Conservation (phyloP, 345 rosid genomes). For the Microthlaspi erraticum region DNA sequence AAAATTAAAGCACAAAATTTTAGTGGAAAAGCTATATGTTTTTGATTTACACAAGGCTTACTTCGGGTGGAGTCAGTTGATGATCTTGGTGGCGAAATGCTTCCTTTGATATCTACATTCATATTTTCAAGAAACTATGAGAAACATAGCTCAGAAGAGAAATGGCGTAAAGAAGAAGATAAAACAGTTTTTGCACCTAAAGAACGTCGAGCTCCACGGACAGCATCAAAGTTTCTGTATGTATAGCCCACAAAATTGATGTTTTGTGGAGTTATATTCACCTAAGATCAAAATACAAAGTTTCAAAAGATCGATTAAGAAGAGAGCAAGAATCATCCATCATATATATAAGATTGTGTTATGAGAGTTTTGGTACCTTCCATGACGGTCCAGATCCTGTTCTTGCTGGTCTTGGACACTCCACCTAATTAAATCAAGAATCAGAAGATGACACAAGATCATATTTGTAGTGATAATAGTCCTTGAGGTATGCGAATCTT, state of each 20-base stretch:
- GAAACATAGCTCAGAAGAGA: background rate
- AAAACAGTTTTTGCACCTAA: conserved; percentile 51
- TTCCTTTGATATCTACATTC: conserved; percentile 51
- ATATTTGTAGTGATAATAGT: background rate
- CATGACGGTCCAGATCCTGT: conserved; percentile 76
- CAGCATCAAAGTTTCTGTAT: conserved; percentile 84
- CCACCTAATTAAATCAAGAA: conserved; percentile 50
- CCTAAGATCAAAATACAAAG: conserved; percentile 50
- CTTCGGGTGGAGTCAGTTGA: conserved; percentile 59
- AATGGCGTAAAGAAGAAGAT: conserved; percentile 5
- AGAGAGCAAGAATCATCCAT: conserved; percentile 5
- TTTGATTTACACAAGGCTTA: conserved; percentile 36
- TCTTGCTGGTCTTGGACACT: conserved; percentile 53
- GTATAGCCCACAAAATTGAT: conserved; percentile 92
- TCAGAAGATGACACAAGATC: conserved; percentile 4
- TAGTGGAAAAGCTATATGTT: background rate
- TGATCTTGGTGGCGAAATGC: conserved; percentile 47
- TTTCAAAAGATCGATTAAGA: conserved; percentile 7
- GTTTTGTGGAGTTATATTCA: conserved; percentile 61
- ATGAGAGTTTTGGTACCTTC: conserved; percentile 54
- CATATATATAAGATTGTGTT: no score
- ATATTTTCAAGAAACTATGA: conserved; percentile 16
- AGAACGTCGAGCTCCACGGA: conserved; percentile 60
- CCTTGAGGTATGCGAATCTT: background rate
- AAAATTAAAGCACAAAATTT: conserved; percentile 1